phyloP scores from a whole-genome alignment of 73 alveolate genomes.

The Tetrahymena malaccensis region DNA sequence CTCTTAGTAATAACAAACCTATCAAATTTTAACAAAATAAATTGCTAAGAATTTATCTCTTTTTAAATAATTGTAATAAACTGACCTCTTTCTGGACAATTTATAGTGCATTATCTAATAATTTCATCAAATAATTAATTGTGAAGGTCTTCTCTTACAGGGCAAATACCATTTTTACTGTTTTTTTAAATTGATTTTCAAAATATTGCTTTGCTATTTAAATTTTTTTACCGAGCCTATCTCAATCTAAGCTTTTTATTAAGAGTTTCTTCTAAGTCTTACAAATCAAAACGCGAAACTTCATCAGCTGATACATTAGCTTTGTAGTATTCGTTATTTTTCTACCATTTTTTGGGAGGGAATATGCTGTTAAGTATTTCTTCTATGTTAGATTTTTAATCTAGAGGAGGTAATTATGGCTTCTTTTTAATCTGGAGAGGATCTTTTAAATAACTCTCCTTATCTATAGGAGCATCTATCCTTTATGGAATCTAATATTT shows the following conservation, averaged over 20 bases:
- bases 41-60: not conserved
- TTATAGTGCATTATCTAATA: slow-evolving; percentile 30
- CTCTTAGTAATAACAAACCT: slow-evolving; percentile 49
- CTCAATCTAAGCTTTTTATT: slow-evolving; percentile 50
- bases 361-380: slow-evolving; percentile 29
- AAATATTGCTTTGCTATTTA: not conserved
- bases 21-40: not conserved
- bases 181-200: not conserved
- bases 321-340: slow-evolving; percentile 8
- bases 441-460: not conserved
- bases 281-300: slow-evolving; percentile 42
- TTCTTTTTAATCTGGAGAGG: slow-evolving; percentile 8
- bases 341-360: slow-evolving; percentile 28
- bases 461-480: not conserved
- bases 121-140: slow-evolving; percentile 41
- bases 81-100: slow-evolving; percentile 47
- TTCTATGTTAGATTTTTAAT: slow-evolving; percentile 32
- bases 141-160: slow-evolving; percentile 44
- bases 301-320: slow-evolving; percentile 5
- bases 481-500: not conserved
- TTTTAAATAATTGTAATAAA: not conserved
- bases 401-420: slow-evolving; percentile 30
- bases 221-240: slow-evolving; percentile 43
- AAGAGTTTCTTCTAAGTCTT: slow-evolving; percentile 49
- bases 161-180: slow-evolving; percentile 41